phyloP scores from a whole-genome alignment of 192 early-diverging fungal species.

The Kickxella alabastrina region DNA sequence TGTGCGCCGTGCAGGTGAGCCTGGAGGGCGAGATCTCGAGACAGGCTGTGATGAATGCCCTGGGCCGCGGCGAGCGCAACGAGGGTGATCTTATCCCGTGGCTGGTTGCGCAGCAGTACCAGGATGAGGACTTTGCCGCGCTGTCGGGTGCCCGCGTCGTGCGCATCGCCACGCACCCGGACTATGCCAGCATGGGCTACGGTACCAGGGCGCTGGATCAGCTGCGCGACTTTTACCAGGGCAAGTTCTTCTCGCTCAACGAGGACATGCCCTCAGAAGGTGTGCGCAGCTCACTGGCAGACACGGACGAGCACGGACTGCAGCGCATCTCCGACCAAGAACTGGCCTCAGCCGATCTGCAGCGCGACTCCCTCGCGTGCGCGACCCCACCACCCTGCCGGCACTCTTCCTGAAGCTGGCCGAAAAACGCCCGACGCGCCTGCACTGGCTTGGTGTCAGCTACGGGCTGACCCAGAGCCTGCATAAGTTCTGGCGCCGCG shows the following conservation, averaged over 20 bases:
- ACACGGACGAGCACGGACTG: conserved; percentile 52
- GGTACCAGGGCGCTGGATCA: conserved; percentile 82
- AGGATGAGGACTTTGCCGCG: conserved; percentile 95
- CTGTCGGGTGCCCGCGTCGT: conserved; percentile 95
- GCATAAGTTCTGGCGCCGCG: conserved; percentile 96
- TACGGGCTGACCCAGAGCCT: conserved; percentile 85
- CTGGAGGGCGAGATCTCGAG: conserved; percentile 94
- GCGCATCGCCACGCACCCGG: conserved; percentile 96
- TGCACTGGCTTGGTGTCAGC: conserved; percentile 96
- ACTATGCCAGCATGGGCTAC: conserved; percentile 97
- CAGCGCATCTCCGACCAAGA: conserved; percentile 58
- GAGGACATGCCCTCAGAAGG: conserved; percentile 56
- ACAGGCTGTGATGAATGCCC: conserved; percentile 74
- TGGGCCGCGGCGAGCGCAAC: conserved; percentile 80
- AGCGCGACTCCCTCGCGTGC: conserved; percentile 76
- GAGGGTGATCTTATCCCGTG: conserved; percentile 97
- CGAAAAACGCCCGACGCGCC: conserved; percentile 70
- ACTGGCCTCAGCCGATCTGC: conserved; percentile 54
- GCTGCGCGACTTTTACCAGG: conserved; percentile 85
- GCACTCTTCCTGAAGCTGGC: conserved; percentile 81
- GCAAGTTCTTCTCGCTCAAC: conserved; percentile 62
- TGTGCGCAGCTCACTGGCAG: conserved; percentile 47
- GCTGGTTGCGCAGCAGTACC: conserved; percentile 90
- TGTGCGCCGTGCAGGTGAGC: conserved; percentile 85
- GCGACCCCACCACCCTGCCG: conserved; percentile 89